phyloP scores from a whole-genome alignment of 805 yeast genomes.

The Candida nemodendra region DNA sequence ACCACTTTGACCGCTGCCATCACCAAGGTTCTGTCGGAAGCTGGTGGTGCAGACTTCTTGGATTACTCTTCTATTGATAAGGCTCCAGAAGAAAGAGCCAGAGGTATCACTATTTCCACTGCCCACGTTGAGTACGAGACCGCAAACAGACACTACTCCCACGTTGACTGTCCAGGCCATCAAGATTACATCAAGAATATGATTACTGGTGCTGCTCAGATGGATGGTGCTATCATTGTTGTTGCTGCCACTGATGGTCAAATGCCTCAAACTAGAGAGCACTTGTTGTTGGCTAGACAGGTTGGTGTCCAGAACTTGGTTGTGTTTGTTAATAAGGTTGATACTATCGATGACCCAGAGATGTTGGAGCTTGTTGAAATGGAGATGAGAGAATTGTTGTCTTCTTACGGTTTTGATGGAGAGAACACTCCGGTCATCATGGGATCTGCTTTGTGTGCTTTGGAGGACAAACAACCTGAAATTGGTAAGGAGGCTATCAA shows the following conservation, averaged over 20 bases:
- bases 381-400: slow-evolving; percentile 98
- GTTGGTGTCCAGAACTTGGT: slow-evolving; percentile 98
- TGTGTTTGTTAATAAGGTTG: slow-evolving; percentile 97
- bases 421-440: slow-evolving; percentile 96
- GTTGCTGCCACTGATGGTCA: slow-evolving; percentile 99
- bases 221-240: slow-evolving; percentile 99
- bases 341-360: slow-evolving; percentile 96
- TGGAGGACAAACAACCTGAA: slow-evolving; percentile 84
- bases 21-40: slow-evolving; percentile 85
- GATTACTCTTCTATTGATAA: slow-evolving; percentile 93
- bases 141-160: slow-evolving; percentile 92
- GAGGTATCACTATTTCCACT: slow-evolving; percentile 98
- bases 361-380: slow-evolving; percentile 99
- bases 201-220: slow-evolving; percentile 99
- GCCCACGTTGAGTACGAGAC: slow-evolving; percentile 98
- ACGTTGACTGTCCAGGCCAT: slow-evolving; percentile 98
- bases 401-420: slow-evolving; percentile 94
- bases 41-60: slow-evolving; percentile 91
- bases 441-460: slow-evolving; percentile 98
- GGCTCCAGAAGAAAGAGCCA: slow-evolving; percentile 99
- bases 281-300: slow-evolving; percentile 96
- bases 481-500: slow-evolving; percentile 84
- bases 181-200: slow-evolving; percentile 98
- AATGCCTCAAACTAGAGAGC: slow-evolving; percentile 99
- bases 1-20: slow-evolving; percentile 98